Percentiles rank a stretch among this genome's conserved stretches.
phyloP scores from a whole-genome alignment of 345 rosid genomes.

The Eutrema heterophyllum region DNA sequence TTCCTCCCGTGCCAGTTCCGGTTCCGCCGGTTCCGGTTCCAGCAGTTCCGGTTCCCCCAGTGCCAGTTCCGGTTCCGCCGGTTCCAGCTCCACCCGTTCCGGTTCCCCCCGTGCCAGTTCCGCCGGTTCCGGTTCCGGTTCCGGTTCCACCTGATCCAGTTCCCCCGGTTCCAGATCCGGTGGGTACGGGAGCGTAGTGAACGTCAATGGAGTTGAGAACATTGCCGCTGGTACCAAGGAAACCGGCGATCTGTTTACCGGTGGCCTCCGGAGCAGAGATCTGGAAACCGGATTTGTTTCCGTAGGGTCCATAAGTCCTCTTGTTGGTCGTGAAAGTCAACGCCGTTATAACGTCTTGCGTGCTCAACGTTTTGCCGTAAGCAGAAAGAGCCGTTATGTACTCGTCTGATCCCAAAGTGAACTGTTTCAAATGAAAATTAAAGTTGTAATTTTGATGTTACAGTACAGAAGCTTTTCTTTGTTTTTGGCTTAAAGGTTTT shows the following conservation, averaged over 20 bases:
- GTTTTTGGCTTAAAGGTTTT: no score
- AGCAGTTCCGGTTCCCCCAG: not conserved
- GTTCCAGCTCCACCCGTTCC: not conserved
- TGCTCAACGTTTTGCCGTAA: slow-evolving; percentile 2
- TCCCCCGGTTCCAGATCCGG: not conserved
- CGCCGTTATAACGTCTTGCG: slow-evolving; percentile 20
- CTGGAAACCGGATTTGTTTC: slow-evolving; percentile 24
- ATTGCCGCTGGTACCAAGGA: slow-evolving; percentile 21
- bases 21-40: not conserved
- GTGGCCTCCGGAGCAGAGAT: slow-evolving; percentile 14
- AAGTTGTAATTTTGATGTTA: not conserved
- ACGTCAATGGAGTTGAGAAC: slow-evolving; percentile 28
- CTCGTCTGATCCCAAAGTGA: slow-evolving; percentile 30
- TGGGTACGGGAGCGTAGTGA: slow-evolving; percentile 23
- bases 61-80: not conserved
- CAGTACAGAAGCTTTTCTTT: not conserved
- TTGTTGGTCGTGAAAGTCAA: slow-evolving; percentile 27
- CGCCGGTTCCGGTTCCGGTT: not conserved
- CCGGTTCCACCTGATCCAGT: not conserved
- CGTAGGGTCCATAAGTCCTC: slow-evolving; percentile 26
- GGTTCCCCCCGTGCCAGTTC: not conserved
- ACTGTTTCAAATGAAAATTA: not conserved
- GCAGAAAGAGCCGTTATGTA: slow-evolving; percentile 24
- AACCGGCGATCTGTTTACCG: slow-evolving; percentile 30
- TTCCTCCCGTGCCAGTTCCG: not conserved